These are phyloP conservation scores for Nakazawaea wyomingensis DNA, from an alignment of 805 yeast genomes.

Conservation along the genomic window DNA sequence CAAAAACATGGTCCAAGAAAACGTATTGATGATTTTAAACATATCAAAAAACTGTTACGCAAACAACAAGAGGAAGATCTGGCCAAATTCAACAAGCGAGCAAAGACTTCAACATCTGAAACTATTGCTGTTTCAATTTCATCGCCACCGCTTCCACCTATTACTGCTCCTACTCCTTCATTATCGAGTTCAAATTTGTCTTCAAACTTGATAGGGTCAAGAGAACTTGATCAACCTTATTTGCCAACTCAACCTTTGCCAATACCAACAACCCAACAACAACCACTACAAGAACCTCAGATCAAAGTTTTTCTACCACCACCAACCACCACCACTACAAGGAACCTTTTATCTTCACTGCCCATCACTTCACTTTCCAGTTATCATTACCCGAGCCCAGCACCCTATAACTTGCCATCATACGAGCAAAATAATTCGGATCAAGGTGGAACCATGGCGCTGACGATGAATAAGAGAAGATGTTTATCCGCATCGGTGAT, in stretches of 20 bases:
- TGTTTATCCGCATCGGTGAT: too few relatives aligned
- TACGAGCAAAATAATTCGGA: too few relatives aligned
- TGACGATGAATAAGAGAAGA: too few relatives aligned
- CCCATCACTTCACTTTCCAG: not conserved
- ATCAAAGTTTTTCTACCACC: not conserved
- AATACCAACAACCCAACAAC: slow-evolving; percentile 11
- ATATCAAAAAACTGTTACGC: slow-evolving; percentile 25
- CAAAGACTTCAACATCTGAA: too few relatives aligned
- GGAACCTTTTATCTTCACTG: not conserved
- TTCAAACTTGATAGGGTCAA: too few relatives aligned
- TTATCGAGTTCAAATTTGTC: too few relatives aligned
- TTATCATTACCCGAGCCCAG: slow-evolving; percentile 7
- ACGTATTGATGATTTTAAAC: slow-evolving; percentile 43
- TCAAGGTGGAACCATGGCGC: too few relatives aligned
- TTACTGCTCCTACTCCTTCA: too few relatives aligned
- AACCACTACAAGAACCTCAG: not conserved
- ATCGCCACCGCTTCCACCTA: not conserved
- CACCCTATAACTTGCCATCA: too few relatives aligned
- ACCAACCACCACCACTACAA: not conserved
- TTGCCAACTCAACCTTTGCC: too few relatives aligned
- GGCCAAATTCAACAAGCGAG: not conserved
- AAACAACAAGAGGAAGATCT: not conserved
- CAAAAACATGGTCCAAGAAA: slow-evolving; percentile 43
- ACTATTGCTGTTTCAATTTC: too few relatives aligned
- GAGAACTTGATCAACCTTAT: too few relatives aligned